Evolutionary conservation across 306 rosid species (phyloP), one percentile per base, ranked within the genome.

Genomic region (Carpinus viminea): DNA sequence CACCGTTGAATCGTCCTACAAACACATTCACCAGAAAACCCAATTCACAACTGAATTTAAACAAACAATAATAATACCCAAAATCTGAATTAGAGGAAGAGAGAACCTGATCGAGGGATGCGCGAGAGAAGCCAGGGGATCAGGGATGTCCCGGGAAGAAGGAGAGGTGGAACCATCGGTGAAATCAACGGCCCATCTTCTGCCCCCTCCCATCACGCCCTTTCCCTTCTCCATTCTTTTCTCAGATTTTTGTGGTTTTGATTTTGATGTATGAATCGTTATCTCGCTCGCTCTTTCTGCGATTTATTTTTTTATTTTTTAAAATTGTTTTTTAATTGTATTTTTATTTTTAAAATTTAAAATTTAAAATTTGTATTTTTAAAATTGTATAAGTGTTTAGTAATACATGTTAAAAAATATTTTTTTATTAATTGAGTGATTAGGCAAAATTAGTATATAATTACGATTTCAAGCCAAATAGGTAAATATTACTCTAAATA

Each of bases 111-210:
- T 96, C 97, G 50, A 76, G 84, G 46, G 98, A 89, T 82, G 97
- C 93, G 59, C 98, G 96, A 62, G 98, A 85, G 86, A 93, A 96
- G 73, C 99, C 98, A 13, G 93, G 98, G 99, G 99, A 78, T 96
- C 97, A 11, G 89, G 84, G 73, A 95, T 74, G 31, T 91, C 96
- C 56, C 93, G 91, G 77, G 94, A 83, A 28, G 85, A 86, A 74
- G 81, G 78, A 45, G 92, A 85, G 4, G 91, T 80, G 2, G 99
- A 96, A 84, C 84, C 85, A 70, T 96, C 98, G 1, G 92, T 53
- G 84, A 93, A 87, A 77, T 88, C 94, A 86, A 95, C 93, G 76
- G 85, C 98, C 99, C 99, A 95, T 89, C 96, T 86, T 64, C 99
- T 76, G 52, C 94, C 92, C 0, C 86, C 92, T 45, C 87, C 93